A percentile compares a stretch with the other conserved stretches of the same genome.
Conservation (phyloP, 768 basidiomycete species). For the Gelatoporia subvermispora region DNA sequence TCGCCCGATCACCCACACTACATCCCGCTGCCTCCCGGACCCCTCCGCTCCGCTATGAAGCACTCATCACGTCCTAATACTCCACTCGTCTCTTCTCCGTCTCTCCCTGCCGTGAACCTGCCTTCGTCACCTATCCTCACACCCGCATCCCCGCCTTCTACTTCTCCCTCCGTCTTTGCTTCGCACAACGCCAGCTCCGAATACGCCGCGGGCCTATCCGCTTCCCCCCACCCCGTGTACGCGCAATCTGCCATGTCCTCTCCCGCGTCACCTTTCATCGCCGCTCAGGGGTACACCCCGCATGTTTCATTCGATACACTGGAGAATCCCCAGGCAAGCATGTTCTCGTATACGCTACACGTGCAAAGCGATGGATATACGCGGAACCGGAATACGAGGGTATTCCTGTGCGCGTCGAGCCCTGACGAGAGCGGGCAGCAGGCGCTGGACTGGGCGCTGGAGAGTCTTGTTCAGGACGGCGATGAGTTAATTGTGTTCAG, state of each 20-base stretch:
- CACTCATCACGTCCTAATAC: slow-evolving; percentile 28
- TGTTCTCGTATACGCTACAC: slow-evolving; percentile 85
- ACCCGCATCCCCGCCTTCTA: slow-evolving; percentile 7
- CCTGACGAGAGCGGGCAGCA: slow-evolving; percentile 84
- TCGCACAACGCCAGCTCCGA: background rate
- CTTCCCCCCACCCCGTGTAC: background rate
- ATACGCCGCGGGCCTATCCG: slow-evolving; percentile 2
- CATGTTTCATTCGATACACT: slow-evolving; percentile 88
- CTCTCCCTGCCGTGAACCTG: slow-evolving; percentile 7
- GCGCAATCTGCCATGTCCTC: slow-evolving; percentile 4
- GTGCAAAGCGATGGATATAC: slow-evolving; percentile 82
- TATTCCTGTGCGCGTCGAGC: slow-evolving; percentile 86
- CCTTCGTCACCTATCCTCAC: slow-evolving; percentile 8
- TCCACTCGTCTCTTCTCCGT: slow-evolving; percentile 16
- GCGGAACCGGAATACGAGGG: slow-evolving; percentile 71
- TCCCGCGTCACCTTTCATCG: slow-evolving; percentile 12
- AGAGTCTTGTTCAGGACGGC: slow-evolving; percentile 77
- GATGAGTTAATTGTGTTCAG: slow-evolving; percentile 92
- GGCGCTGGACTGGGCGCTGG: slow-evolving; percentile 91
- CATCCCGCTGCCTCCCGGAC: slow-evolving; percentile 20
- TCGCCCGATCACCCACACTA: slow-evolving; percentile 17
- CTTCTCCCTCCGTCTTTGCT: slow-evolving; percentile 1
- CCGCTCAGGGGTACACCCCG: slow-evolving; percentile 39
- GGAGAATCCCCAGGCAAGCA: slow-evolving; percentile 71
- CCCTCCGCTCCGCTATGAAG: slow-evolving; percentile 55